Conservation (phyloP, 2,329 filamentous ascomycete species). For the Sclerotinia nivalis region DNA sequence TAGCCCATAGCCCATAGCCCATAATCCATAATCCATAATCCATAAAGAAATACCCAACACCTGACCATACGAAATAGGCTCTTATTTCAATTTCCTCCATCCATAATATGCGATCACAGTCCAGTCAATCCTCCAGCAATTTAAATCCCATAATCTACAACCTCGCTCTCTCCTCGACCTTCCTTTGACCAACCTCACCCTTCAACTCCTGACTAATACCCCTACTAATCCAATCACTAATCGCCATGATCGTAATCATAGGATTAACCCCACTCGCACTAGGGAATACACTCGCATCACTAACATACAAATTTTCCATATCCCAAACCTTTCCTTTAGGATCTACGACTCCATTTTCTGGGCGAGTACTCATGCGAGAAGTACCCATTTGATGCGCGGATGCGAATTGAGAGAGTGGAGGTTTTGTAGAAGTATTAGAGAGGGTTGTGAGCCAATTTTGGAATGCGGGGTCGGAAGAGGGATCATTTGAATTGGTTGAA, state of each 20-base stretch:
- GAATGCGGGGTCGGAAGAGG: slow-evolving; percentile 57
- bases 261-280: slow-evolving; percentile 78
- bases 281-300: slow-evolving; percentile 75
- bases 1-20: not conserved
- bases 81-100: not conserved
- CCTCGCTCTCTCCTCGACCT: slow-evolving; percentile 23
- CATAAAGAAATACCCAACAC: not conserved
- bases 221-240: slow-evolving; percentile 65
- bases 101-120: not conserved
- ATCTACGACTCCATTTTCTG: slow-evolving; percentile 58
- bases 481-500: not conserved
- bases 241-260: slow-evolving; percentile 76
- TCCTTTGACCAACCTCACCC: not conserved
- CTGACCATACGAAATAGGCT: not conserved
- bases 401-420: slow-evolving; percentile 47
- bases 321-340: slow-evolving; percentile 64
- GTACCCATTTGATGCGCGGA: slow-evolving; percentile 84
- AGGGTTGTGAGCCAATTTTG: slow-evolving; percentile 55
- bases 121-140: not conserved
- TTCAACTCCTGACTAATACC: slow-evolving; percentile 53
- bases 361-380: slow-evolving; percentile 64
- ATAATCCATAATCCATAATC: too few relatives aligned
- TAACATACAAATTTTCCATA: slow-evolving; percentile 63
- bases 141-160: slow-evolving; percentile 16
- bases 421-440: slow-evolving; percentile 8